Base-by-base conservation (phyloP, 2,329 filamentous ascomycete genomes). In the Tolypocladium album region DNA sequence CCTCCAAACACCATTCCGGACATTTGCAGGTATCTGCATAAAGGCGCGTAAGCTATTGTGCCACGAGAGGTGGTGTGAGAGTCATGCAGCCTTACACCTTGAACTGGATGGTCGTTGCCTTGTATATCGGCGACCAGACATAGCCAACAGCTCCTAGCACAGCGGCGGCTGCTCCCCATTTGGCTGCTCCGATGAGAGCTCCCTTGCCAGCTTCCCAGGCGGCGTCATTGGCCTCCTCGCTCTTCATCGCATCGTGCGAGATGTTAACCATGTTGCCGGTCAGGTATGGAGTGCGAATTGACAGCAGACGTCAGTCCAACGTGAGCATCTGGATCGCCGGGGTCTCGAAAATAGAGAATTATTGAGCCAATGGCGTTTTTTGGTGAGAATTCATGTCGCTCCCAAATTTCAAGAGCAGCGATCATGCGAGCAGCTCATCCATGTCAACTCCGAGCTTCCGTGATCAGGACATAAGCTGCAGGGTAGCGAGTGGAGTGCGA, bases 1-100 rank as follows among this genome's bases (percentile, higher is more conserved):
- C 85, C 81, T 52, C 89, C 89, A 40, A 90, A 68, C n/a, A 89
- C 86, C 89, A 92, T 92, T 62, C 85, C 87, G n/a, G 87, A 89
- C 87, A 92, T 90, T 72, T 92, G 88, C 20, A 92, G 77, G 69
- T 90, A 93, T 38, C 89, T 92, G 67, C 58, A 57, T 39, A 12
- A 20, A 39, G 57, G 50, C 12, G 34, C 11, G 31, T 60, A 55
- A 60, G 59, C 62, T 27, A 11, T 11, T 20, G n/a, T 39, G 39
- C 12, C 27, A 13, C 47, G 15, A 24, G 24, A 20, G 12, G 15
- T 13, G 12, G 17, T 1, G 1, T 22, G n/a, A 15, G 53, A 56
- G 40, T 34, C n/a, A 27, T 12, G 47, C 40, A 58, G 34, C 45
- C 84, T 68, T 80, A 90, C 88, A 88, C 85, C 76, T 90, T 90